Conservation (phyloP, 1,284 basidiomycete species). For the Moesziomyces antarcticus region DNA sequence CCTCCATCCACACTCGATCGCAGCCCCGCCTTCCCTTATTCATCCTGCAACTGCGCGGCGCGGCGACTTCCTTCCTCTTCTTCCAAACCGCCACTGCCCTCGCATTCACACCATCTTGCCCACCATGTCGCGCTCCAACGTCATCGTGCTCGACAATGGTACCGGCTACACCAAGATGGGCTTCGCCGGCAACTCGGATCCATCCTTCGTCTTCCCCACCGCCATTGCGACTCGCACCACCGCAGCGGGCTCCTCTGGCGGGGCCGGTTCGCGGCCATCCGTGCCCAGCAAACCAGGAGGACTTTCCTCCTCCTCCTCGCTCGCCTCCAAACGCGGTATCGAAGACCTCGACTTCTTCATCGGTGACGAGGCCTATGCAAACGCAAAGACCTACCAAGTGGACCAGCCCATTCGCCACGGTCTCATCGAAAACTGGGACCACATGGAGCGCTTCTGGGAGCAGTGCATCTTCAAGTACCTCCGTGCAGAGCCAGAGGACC, state of each 20-base stretch:
- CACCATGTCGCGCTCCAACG: conserved; percentile 66
- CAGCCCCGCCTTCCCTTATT: not conserved
- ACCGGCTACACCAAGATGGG: conserved; percentile 98
- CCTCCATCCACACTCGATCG: too few species aligned
- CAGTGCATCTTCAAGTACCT: conserved; percentile 99
- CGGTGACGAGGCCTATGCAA: conserved; percentile 95
- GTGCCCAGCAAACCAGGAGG: conserved; percentile 80
- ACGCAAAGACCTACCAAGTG: conserved; percentile 88
- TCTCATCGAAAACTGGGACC: conserved; percentile 99
- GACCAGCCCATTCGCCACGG: conserved; percentile 98
- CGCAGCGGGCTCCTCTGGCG: conserved; percentile 40
- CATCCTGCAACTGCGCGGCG: not conserved
- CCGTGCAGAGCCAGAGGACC: conserved; percentile 97
- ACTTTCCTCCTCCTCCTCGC: conserved; percentile 66
- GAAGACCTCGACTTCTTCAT: conserved; percentile 99
- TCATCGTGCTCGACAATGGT: conserved; percentile 80
- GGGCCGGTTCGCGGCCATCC: conserved; percentile 73
- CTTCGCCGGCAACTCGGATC: conserved; percentile 98
- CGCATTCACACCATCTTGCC: not conserved
- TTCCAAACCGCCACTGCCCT: not conserved
- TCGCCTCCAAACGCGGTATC: conserved; percentile 92
- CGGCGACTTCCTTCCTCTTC: not conserved
- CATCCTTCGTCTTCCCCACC: conserved; percentile 77
- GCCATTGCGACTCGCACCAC: conserved; percentile 66
- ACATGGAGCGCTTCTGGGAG: conserved; percentile 99